Percentiles rank a stretch among this genome's conserved stretches.
Evolutionary conservation across 2,329 filamentous ascomycete species (phyloP).

Genomic region (Pseudocercospora crystallina): DNA sequence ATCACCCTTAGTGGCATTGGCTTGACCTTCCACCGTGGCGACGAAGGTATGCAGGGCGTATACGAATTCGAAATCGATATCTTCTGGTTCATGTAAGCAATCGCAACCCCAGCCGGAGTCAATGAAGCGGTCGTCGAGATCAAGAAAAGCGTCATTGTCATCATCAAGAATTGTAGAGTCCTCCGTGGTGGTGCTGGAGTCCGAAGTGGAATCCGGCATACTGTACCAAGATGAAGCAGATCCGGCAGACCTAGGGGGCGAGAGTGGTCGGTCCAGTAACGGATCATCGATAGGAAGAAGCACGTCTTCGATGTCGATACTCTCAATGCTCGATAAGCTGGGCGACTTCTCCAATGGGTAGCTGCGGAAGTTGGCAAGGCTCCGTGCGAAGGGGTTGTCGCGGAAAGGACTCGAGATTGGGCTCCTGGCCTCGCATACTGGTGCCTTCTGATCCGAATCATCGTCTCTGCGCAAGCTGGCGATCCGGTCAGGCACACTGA

Average conservation of each 20-base stretch:
- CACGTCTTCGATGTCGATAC: slow-evolving; percentile 37
- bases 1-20: slow-evolving; percentile 96
- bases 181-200: slow-evolving; percentile 25
- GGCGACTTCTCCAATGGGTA: slow-evolving; percentile 21
- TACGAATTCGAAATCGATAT: slow-evolving; percentile 99
- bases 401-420: slow-evolving; percentile 30
- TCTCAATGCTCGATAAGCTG: slow-evolving; percentile 27
- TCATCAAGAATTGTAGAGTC: slow-evolving; percentile 52
- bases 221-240: slow-evolving; percentile 33
- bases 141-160: slow-evolving; percentile 58
- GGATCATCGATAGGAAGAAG: slow-evolving; percentile 46
- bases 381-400: slow-evolving; percentile 21
- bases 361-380: slow-evolving; percentile 10
- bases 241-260: slow-evolving; percentile 31
- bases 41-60: slow-evolving; percentile 98
- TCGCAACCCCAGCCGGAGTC: slow-evolving; percentile 73
- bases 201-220: slow-evolving; percentile 24
- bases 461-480: not conserved
- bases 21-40: slow-evolving; percentile 95
- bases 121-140: slow-evolving; percentile 62
- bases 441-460: not conserved
- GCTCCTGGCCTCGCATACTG: not conserved
- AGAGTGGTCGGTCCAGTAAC: slow-evolving; percentile 34
- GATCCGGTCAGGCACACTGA: not conserved
- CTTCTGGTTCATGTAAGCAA: slow-evolving; percentile 92